Evolutionary conservation across 2,329 filamentous ascomycete species (phyloP).

Genomic region (Neonectria magnoliae): DNA sequence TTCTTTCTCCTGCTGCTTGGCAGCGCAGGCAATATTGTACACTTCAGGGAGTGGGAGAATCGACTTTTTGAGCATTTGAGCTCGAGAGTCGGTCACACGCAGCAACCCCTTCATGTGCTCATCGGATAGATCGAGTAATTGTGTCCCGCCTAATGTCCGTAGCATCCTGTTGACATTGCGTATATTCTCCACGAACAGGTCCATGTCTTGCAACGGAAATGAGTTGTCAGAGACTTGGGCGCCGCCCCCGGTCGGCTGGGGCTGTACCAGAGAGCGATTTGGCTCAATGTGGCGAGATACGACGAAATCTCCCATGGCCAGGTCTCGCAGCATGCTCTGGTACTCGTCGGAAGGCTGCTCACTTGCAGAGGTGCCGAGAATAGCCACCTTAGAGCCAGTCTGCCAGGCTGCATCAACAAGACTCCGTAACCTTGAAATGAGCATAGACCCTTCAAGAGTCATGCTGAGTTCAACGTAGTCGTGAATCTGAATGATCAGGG

Average conservation of each 20-base stretch:
- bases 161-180: slow-evolving; percentile 60
- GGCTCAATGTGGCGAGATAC: slow-evolving; percentile 48
- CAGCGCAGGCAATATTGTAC: slow-evolving; percentile 50
- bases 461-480: slow-evolving; percentile 83
- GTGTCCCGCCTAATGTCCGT: slow-evolving; percentile 46
- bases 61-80: slow-evolving; percentile 46
- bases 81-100: slow-evolving; percentile 38
- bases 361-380: slow-evolving; percentile 80
- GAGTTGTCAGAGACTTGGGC: slow-evolving; percentile 30
- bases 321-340: slow-evolving; percentile 50
- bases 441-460: slow-evolving; percentile 72
- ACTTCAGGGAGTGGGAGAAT: slow-evolving; percentile 53
- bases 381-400: slow-evolving; percentile 75
- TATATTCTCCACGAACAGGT: slow-evolving; percentile 58
- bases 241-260: slow-evolving; percentile 38
- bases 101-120: slow-evolving; percentile 41
- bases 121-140: slow-evolving; percentile 38
- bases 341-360: slow-evolving; percentile 59
- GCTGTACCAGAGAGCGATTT: slow-evolving; percentile 39
- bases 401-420: slow-evolving; percentile 78
- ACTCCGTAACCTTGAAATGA: slow-evolving; percentile 76
- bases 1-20: slow-evolving; percentile 40
- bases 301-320: slow-evolving; percentile 54
- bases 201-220: slow-evolving; percentile 47
- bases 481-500: slow-evolving; percentile 79